phyloP scores from a whole-genome alignment of 2,329 filamentous ascomycete genomes.

The Escovopsis sp. region DNA sequence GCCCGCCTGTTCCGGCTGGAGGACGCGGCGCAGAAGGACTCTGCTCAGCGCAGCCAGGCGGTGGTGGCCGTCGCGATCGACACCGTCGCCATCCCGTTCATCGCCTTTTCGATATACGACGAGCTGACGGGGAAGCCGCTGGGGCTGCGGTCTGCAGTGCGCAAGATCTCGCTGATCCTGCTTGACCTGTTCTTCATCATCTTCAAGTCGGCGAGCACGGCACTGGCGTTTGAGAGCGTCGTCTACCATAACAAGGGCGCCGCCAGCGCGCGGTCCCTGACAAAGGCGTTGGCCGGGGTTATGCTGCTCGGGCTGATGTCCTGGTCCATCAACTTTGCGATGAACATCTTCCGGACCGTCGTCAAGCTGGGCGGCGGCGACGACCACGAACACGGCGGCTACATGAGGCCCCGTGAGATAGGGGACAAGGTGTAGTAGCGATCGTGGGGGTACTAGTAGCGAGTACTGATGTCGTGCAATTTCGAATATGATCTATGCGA shows the following conservation, averaged over 20 bases:
- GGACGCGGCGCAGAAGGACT: conserved; percentile 24
- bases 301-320: conserved; percentile 68
- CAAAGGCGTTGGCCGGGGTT: conserved; percentile 59
- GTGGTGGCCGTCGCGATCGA: conserved; percentile 85
- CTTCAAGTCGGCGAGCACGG: conserved; percentile 87
- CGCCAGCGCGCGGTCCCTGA: conserved; percentile 34
- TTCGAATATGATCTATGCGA: not conserved
- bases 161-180: conserved; percentile 80
- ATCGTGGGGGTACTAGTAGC: not conserved
- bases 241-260: conserved; percentile 36
- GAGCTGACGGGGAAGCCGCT: conserved; percentile 92
- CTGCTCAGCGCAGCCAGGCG: conserved; percentile 55
- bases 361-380: conserved; percentile 45
- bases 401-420: too few species aligned
- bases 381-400: conserved; percentile 8
- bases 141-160: conserved; percentile 66
- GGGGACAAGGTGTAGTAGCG: conserved; percentile 2
- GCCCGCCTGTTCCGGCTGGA: conserved; percentile 55
- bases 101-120: conserved; percentile 87
- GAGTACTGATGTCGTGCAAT: too few species aligned
- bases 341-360: conserved; percentile 63
- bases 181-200: conserved; percentile 94
- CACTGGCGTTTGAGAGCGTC: conserved; percentile 74
- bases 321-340: conserved; percentile 82
- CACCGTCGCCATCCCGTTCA: conserved; percentile 75